phyloP scores from a whole-genome alignment of 352 stramenopile species.

The Phytopythium aichiense region DNA sequence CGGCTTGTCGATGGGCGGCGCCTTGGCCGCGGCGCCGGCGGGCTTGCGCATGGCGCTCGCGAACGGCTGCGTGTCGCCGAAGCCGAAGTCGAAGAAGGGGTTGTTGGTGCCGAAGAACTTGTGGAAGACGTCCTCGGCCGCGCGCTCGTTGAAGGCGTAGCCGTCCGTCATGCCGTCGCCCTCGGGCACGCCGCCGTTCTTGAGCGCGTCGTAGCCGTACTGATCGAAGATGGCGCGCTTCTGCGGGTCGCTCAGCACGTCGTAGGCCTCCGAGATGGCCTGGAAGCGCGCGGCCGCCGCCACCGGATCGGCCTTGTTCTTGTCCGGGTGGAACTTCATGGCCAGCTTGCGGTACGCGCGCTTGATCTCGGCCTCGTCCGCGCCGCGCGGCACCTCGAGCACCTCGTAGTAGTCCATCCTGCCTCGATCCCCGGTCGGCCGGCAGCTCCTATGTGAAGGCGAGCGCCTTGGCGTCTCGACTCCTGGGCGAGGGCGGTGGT shows the following conservation, averaged over 20 bases:
- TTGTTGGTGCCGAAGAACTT: slow-evolving; percentile 92
- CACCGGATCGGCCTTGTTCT: slow-evolving; percentile 86
- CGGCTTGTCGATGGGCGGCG: slow-evolving; percentile 59
- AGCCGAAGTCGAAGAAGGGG: slow-evolving; percentile 90
- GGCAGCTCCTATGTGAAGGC: background rate
- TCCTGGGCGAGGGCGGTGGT: background rate
- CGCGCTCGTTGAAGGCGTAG: slow-evolving; percentile 89
- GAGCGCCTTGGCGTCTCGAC: background rate
- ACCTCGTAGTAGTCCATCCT: slow-evolving; percentile 92
- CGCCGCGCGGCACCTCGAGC: slow-evolving; percentile 76
- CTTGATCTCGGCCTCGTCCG: slow-evolving; percentile 89
- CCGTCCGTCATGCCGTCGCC: slow-evolving; percentile 72
- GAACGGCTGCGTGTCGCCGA: slow-evolving; percentile 83
- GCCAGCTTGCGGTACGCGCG: slow-evolving; percentile 93
- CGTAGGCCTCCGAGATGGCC: slow-evolving; percentile 93
- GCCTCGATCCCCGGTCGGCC: background rate
- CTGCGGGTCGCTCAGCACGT: slow-evolving; percentile 90
- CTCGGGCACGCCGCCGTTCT: slow-evolving; percentile 78
- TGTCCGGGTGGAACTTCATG: slow-evolving; percentile 95
- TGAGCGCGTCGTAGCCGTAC: slow-evolving; percentile 92
- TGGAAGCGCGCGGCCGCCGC: slow-evolving; percentile 93
- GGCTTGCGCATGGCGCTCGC: slow-evolving; percentile 69
- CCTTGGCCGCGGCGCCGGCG: slow-evolving; percentile 50
- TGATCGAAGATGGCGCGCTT: slow-evolving; percentile 93
- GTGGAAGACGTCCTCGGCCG: slow-evolving; percentile 89